These are phyloP conservation scores for Vickermania ingenoplastis DNA, from an alignment of 208 protist genomes.

Conservation along the genomic window DNA sequence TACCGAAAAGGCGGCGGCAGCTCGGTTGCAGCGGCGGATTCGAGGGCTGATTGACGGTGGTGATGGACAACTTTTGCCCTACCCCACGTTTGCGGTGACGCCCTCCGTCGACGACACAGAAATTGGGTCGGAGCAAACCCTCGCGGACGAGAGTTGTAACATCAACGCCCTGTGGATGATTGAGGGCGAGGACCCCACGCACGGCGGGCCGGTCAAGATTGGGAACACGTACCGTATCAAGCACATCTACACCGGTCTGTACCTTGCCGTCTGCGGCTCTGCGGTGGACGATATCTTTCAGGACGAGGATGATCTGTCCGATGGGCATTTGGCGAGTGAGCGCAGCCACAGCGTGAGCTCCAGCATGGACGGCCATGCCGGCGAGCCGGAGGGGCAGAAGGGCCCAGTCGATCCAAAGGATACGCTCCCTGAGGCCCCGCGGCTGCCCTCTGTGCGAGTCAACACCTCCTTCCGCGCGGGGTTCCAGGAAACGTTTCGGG, in stretches of 20 bases:
- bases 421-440: too few relatives aligned
- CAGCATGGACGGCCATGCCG: constrained; percentile 1
- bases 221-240: constrained; percentile 38
- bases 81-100: constrained; percentile 30
- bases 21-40: constrained; percentile 2
- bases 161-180: constrained; percentile 54
- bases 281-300: constrained; percentile 42
- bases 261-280: constrained; percentile 49
- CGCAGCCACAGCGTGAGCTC: neutral
- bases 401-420: too few relatives aligned
- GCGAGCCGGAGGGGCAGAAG: neutral
- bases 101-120: neutral
- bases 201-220: constrained; percentile 39
- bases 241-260: constrained; percentile 52
- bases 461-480: neutral
- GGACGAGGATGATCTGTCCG: constrained; percentile 15
- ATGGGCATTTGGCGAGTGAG: constrained; percentile 5
- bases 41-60: constrained; percentile 28
- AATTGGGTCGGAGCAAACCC: constrained; percentile 11
- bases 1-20: neutral
- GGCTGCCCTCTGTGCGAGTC: neutral
- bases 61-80: constrained; percentile 21
- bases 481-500: constrained; percentile 6
- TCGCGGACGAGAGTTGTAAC: constrained; percentile 14
- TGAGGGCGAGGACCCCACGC: constrained; percentile 46